Base-by-base conservation (phyloP, 202 grass and related monocot genomes). In the Zizania palustris region DNA sequence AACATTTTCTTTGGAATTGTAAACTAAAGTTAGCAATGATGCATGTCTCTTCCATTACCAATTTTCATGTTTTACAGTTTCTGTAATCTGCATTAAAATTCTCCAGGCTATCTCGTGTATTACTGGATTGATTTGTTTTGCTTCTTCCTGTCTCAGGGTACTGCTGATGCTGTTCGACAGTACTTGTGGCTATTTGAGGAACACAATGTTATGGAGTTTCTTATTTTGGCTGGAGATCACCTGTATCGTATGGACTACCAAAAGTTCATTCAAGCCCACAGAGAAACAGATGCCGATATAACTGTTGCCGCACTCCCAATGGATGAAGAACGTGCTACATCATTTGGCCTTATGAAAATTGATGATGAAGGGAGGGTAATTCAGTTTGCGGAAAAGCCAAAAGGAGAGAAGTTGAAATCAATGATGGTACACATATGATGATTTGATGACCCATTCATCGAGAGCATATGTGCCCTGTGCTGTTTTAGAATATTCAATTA, bases 231-330 rank as follows among this genome's bases (percentile, higher is more conserved):
- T 60, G 93, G 93, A 69, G 93, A 96, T 85, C 93, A 96, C 71
- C 53, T 96, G n/a, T 96, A 96, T 34, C 85, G 90, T n/a, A 96
- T 96, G 93, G 90, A 93, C 68, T 93, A 96, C 36, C 82, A 96
- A 80, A 96, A 90, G 34, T 96, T 96, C 72, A 93, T 96, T 67
- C 93, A 96, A 63, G 93, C 90, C 6, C 93, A 96, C 57, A 85
- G 93, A 69, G 93, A 96, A 82, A 90, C 90, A 45, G 69, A 90
- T 79, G 90, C 93, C 22, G 90, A 96, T 69, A 93, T 93, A 46
- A 96, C 90, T 20, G 93, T 96, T 19, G 85, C 93, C 33, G 93
- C 90, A 4, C 62, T 93, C n/a, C 93, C 93, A 11, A 80, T 96
- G 90, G 93, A 96, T 69, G 93, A 96, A 74, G 42, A 88, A 42